Conservation (phyloP, 2,329 filamentous ascomycete genomes). For the Claviceps sp. region DNA sequence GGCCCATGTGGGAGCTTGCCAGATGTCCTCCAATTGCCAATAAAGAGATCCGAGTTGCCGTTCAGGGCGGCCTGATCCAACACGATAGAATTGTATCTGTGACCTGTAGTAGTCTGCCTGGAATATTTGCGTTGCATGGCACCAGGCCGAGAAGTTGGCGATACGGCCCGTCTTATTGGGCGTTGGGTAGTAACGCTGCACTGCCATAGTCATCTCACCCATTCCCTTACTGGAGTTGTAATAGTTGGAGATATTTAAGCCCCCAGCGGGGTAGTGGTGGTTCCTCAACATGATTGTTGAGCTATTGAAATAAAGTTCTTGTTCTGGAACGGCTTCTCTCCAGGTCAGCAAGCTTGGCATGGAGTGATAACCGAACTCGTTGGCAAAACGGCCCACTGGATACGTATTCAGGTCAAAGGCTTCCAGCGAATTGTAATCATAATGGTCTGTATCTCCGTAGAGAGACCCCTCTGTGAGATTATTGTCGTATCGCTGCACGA, state of each 20-base stretch:
- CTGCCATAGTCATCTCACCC: conserved; percentile 45
- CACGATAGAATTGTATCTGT: conserved; percentile 48
- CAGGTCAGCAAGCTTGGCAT: conserved; percentile 49
- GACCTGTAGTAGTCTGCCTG: conserved; percentile 49
- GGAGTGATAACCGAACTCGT: conserved; percentile 50
- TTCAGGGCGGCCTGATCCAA: conserved; percentile 42
- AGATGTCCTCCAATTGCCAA: conserved; percentile 54
- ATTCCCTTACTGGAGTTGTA: conserved; percentile 22
- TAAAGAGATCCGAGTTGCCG: conserved; percentile 47
- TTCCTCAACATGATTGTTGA: conserved; percentile 41
- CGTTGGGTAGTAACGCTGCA: conserved; percentile 40
- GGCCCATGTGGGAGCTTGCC: conserved; percentile 51
- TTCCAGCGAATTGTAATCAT: conserved; percentile 39
- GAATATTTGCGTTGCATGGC: conserved; percentile 48
- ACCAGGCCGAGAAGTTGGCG: conserved; percentile 50
- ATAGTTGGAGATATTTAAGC: conserved; percentile 6
- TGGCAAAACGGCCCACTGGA: conserved; percentile 45
- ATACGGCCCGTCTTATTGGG: conserved; percentile 37
- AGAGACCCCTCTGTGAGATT: conserved; percentile 31
- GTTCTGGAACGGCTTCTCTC: conserved; percentile 35
- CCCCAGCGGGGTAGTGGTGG: conserved; percentile 33
- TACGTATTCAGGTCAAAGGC: conserved; percentile 43
- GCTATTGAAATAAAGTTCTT: conserved; percentile 44
- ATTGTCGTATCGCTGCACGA: conserved; percentile 44
- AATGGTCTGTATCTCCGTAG: conserved; percentile 48